Conservation (phyloP, 495 filamentous ascomycete genomes). For the Cercophora sp. region DNA sequence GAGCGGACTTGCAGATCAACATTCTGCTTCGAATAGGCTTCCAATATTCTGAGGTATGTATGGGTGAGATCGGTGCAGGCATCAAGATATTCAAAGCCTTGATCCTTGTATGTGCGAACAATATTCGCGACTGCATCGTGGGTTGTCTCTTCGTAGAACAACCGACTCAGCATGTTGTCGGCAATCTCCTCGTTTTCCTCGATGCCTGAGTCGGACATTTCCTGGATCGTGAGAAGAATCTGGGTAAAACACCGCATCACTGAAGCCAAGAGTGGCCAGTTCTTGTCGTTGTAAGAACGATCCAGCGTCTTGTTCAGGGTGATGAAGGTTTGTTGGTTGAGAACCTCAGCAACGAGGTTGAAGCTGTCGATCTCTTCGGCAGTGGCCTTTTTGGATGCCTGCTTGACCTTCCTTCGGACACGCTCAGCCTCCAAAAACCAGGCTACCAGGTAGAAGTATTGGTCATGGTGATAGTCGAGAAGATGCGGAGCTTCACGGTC, state of each 20-base stretch:
- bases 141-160: slow-evolving; percentile 96
- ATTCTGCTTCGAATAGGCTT: slow-evolving; percentile 92
- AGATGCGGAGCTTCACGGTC: slow-evolving; percentile 89
- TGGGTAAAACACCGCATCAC: slow-evolving; percentile 88
- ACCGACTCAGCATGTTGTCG: slow-evolving; percentile 91
- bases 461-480: slow-evolving; percentile 63
- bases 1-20: slow-evolving; percentile 88
- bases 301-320: slow-evolving; percentile 81
- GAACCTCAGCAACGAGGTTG: slow-evolving; percentile 77
- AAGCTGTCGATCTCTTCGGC: slow-evolving; percentile 70
- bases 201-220: slow-evolving; percentile 78
- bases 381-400: slow-evolving; percentile 36
- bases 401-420: slow-evolving; percentile 58
- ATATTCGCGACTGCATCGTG: slow-evolving; percentile 81
- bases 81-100: slow-evolving; percentile 91
- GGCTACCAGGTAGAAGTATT: slow-evolving; percentile 88
- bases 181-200: slow-evolving; percentile 98
- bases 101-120: slow-evolving; percentile 78
- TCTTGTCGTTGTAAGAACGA: slow-evolving; percentile 69
- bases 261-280: slow-evolving; percentile 81
- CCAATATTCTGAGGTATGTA: slow-evolving; percentile 87
- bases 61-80: slow-evolving; percentile 87
- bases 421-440: slow-evolving; percentile 96
- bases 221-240: slow-evolving; percentile 86
- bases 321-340: slow-evolving; percentile 90